Conservation (phyloP, 116 monocot species). For the Zostera marina region DNA sequence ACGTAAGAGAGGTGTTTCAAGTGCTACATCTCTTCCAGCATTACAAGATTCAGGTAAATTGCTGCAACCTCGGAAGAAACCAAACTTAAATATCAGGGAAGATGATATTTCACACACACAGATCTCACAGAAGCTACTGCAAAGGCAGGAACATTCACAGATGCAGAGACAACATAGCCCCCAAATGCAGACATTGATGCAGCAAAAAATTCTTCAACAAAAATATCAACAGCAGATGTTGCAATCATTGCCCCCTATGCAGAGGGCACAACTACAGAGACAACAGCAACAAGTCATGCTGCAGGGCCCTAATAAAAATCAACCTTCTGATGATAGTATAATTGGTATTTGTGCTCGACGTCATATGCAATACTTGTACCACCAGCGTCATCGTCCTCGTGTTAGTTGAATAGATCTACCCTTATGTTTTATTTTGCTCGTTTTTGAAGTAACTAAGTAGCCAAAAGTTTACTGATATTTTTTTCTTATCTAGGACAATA, state of each 20-base stretch:
- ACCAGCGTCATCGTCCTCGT: constrained; percentile 46
- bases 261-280: constrained; percentile 31
- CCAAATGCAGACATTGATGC: constrained; percentile 67
- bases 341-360: constrained; percentile 52
- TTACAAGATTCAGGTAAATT: constrained; percentile 26
- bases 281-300: constrained; percentile 36
- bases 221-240: constrained; percentile 39
- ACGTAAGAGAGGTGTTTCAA: constrained; percentile 36
- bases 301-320: constrained; percentile 19
- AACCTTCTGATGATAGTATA: constrained; percentile 18
- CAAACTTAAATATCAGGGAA: constrained; percentile 49
- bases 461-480: neutral
- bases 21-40: constrained; percentile 27
- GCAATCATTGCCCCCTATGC: constrained; percentile 41
- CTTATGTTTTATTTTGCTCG: neutral
- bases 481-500: constrained; percentile 47
- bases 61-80: constrained; percentile 38
- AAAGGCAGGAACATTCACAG: constrained; percentile 45
- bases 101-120: constrained; percentile 61
- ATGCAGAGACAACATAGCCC: constrained; percentile 32
- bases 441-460: neutral
- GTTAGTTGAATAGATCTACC: constrained; percentile 22
- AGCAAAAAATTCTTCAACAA: constrained; percentile 45
- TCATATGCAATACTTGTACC: constrained; percentile 67
- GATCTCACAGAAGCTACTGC: constrained; percentile 54